Evolutionary conservation across 331 rosid species (phyloP).

Genomic region (Phaseolus coccineus): DNA sequence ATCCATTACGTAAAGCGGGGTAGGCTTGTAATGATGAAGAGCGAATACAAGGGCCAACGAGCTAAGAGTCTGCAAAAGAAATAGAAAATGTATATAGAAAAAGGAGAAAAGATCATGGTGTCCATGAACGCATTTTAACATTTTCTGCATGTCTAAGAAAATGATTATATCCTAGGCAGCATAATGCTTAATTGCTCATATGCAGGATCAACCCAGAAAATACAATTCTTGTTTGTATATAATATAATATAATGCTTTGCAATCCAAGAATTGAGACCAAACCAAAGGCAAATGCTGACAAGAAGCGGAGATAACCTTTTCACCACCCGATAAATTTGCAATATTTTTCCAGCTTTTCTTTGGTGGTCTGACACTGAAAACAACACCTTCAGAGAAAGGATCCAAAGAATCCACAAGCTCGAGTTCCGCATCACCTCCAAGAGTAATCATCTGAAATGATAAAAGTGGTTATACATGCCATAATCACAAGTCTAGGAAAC

Average conservation of each 20-base stretch:
- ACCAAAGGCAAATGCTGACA: constrained; percentile 7
- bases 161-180: background rate
- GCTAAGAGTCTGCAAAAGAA: constrained; percentile 85
- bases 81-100: constrained; percentile 18
- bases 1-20: constrained; percentile 97
- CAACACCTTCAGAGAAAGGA: constrained; percentile 99
- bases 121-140: background rate
- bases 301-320: constrained; percentile 67
- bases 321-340: constrained; percentile 99
- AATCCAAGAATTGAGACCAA: constrained; percentile 18
- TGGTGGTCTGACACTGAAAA: constrained; percentile 97
- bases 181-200: background rate
- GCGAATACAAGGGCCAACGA: constrained; percentile 98
- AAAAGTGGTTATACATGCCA: background rate
- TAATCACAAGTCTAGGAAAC: background rate
- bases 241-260: constrained; percentile 1
- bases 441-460: constrained; percentile 84
- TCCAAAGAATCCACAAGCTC: constrained; percentile 98
- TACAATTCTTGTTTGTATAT: background rate
- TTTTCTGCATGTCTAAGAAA: constrained; percentile 1
- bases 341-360: constrained; percentile 99
- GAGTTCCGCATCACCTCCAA: constrained; percentile 99
- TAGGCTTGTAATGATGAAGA: constrained; percentile 99
- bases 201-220: constrained; percentile 18
- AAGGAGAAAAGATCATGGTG: background rate